Evolutionary conservation across 1,284 basidiomycete species (phyloP).

Genomic region (Coniferiporia sulphurascens): DNA sequence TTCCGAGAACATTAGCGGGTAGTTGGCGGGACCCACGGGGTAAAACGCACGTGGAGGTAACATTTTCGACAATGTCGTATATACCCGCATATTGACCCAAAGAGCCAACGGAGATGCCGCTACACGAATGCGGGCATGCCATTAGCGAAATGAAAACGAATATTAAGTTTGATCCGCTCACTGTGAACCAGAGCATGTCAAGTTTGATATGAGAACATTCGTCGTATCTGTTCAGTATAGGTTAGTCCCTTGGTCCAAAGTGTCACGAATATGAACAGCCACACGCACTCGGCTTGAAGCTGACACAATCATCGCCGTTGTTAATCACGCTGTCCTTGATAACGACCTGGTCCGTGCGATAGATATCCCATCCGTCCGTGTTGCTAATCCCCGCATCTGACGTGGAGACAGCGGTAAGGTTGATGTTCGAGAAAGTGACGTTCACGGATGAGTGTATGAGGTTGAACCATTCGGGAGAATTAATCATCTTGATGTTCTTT

Average conservation of each 20-base stretch:
- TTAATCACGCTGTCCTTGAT: conserved; percentile 50
- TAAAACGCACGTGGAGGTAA: conserved; percentile 32
- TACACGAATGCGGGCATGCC: conserved; percentile 16
- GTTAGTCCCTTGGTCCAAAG: neutral
- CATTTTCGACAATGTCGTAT: conserved; percentile 44
- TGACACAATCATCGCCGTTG: conserved; percentile 62
- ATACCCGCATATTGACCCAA: conserved; percentile 45
- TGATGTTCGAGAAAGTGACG: conserved; percentile 29
- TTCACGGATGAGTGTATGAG: conserved; percentile 35
- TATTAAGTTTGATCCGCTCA: conserved; percentile 25
- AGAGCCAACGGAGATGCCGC: conserved; percentile 43
- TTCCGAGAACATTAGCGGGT: too few relatives aligned
- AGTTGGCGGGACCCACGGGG: too few relatives aligned
- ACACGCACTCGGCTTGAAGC: conserved; percentile 58
- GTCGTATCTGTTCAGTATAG: conserved; percentile 34
- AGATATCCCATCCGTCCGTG: conserved; percentile 64
- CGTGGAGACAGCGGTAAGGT: conserved; percentile 40
- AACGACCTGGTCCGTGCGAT: conserved; percentile 48
- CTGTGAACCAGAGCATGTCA: conserved; percentile 59
- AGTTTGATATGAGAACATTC: conserved; percentile 52
- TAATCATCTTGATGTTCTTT: conserved; percentile 43
- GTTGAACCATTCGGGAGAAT: conserved; percentile 47
- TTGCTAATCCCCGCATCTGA: conserved; percentile 34
- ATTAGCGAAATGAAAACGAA: neutral
- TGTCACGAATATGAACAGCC: neutral